Base-by-base conservation (phyloP, 495 filamentous ascomycete species). In the Entonaema liquescens region DNA sequence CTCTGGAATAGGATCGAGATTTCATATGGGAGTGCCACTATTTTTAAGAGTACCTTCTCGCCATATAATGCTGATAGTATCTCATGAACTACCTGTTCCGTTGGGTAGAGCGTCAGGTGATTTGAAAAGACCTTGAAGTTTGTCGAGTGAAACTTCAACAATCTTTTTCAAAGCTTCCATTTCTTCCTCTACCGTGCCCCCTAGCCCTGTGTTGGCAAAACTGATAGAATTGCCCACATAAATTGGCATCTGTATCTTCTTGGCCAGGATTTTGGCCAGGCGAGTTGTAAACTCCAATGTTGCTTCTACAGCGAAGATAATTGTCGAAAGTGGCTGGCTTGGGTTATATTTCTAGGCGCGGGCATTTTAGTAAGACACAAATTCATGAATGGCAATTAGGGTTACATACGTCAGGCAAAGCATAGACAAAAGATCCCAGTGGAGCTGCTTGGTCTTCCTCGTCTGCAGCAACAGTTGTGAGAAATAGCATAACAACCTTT, bases 341-440 rank as follows among this genome's bases (percentile, higher is more conserved):
- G 84, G 82, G 44, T 89, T 83, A 72, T 86, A 83, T 76, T 78
- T 83, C 87, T 89, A 75, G 29, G 67, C 31, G 3, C 8, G 26
- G 35, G 31, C 19, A 52, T 23, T 59, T 74, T 26, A 72, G 57
- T 58, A 15, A 53, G 38, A 42, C 19, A 28, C 35, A n/a, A 12
- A 29, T n/a, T 23, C 23, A 26, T 17, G 9, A 36, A 29, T 60
- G 47, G 17, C 38, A 28, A 26, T n/a, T n/a, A 52, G 40, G 42
- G 44, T 3, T 19, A 81, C 87, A 74, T 81, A 97, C 94, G 80
- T 96, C 91, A 26, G 94, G 95, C 77, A 98, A 87, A 21, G 95
- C 91, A 78, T 97, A 97, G 49, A 98, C 91, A 76, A 98, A 95
- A 63, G 92, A 95, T 8, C 92, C 92, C 65, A 94, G 79, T 0